Percentiles rank a stretch among this genome's conserved stretches.
Evolutionary conservation across 345 rosid species (phyloP).

Genomic region (Gossypium bickii): DNA sequence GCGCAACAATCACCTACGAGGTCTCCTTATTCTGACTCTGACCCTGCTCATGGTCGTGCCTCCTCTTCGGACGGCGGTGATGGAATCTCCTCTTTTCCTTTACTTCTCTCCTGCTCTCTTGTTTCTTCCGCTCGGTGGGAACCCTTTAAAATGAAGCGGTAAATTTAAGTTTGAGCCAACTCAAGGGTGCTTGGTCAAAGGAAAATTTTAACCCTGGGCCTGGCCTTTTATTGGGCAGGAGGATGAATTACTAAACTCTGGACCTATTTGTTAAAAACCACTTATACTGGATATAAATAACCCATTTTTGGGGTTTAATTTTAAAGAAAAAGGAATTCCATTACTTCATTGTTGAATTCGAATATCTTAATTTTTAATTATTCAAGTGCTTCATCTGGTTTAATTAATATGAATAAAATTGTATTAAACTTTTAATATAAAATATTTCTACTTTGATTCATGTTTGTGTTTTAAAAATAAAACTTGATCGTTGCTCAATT

Average conservation of each 20-base stretch:
- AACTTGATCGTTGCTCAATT: neutral
- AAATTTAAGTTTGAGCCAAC: neutral
- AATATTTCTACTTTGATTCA: no score
- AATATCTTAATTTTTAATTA: neutral
- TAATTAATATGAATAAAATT: no score
- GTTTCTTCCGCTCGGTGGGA: neutral
- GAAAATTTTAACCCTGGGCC: neutral
- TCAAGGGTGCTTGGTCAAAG: neutral
- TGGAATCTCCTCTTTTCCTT: conserved; percentile 23
- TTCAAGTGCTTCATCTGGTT: no score
- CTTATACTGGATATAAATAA: no score
- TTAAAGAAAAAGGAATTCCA: no score
- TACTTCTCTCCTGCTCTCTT: neutral
- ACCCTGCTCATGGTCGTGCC: conserved; percentile 11
- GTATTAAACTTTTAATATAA: no score
- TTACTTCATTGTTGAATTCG: no score
- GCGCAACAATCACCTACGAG: conserved; percentile 21
- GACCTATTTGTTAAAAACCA: no score
- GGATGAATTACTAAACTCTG: no score
- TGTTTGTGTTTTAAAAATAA: no score
- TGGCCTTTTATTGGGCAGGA: neutral
- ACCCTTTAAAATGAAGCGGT: neutral
- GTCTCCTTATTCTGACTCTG: conserved; percentile 25
- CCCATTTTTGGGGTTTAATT: no score
- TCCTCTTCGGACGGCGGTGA: conserved; percentile 42